Evolutionary conservation across 1,139 yeast genomes (phyloP).

Genomic region (Yamadazyma triangularis): DNA sequence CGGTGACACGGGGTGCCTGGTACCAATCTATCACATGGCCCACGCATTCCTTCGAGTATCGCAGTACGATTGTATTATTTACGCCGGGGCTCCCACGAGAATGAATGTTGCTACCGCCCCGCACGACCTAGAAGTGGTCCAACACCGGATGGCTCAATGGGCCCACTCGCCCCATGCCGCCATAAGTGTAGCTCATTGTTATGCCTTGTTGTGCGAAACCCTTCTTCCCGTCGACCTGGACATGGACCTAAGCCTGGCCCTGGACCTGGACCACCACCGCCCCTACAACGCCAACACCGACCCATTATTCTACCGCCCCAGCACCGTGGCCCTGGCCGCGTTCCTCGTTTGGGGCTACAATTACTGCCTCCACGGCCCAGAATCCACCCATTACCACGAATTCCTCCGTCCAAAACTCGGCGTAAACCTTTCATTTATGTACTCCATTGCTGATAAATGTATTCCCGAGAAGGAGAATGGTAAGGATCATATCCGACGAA

Average conservation of each 20-base stretch:
- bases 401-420: constrained; percentile 1
- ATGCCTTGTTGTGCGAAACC: constrained; percentile 51
- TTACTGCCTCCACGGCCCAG: constrained; percentile 52
- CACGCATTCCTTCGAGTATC: constrained; percentile 60
- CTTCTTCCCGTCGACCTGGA: constrained; percentile 38
- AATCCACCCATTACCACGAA: constrained; percentile 21
- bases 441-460: constrained; percentile 5
- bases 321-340: constrained; percentile 48
- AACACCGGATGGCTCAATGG: constrained; percentile 48
- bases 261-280: constrained; percentile 20
- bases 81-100: constrained; percentile 72
- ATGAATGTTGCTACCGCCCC: constrained; percentile 61
- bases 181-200: constrained; percentile 51
- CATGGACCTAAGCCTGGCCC: constrained; percentile 24
- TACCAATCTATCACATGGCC: constrained; percentile 53
- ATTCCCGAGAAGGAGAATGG: constrained; percentile 28
- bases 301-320: constrained; percentile 50
- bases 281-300: constrained; percentile 46
- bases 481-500: constrained; percentile 27
- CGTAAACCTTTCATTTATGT: constrained; percentile 1
- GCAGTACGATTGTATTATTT: constrained; percentile 66
- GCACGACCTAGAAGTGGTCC: constrained; percentile 45
- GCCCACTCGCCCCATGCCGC: constrained; percentile 15
- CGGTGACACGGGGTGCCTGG: not conserved
- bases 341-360: constrained; percentile 57